These are phyloP conservation scores for Metschnikowia amazonensis DNA, from an alignment of 805 yeast species.

Conservation along the genomic window DNA sequence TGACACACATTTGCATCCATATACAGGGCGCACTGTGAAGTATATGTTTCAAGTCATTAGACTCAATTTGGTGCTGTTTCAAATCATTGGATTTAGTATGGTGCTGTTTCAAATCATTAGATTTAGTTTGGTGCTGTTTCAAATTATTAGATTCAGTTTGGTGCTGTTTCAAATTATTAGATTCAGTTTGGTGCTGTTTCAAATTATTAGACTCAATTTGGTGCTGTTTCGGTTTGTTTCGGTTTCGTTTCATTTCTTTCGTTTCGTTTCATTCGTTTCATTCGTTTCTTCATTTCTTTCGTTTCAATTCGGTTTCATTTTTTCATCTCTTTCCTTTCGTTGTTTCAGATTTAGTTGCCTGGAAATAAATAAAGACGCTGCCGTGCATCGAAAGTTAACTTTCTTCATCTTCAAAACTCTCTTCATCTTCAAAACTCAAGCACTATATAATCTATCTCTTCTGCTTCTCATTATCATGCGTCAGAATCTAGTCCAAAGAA, in stretches of 20 bases:
- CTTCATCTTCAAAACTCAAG: not conserved
- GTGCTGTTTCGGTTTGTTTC: not conserved
- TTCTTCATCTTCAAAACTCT: too few species aligned
- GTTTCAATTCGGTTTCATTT: too few species aligned
- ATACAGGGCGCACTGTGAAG: not conserved
- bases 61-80: not conserved
- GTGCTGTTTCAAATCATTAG: too few species aligned
- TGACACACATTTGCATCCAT: not conserved
- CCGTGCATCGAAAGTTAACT: not conserved
- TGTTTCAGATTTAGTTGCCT: not conserved
- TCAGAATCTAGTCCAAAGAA: constrained; percentile 1
- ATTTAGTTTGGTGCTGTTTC: too few species aligned
- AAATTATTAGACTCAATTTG: too few species aligned
- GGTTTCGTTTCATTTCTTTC: not conserved
- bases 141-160: too few species aligned
- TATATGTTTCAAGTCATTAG: not conserved
- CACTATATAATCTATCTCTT: too few species aligned
- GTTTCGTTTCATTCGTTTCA: too few species aligned
- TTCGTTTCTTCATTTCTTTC: too few species aligned
- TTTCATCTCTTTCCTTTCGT: not conserved
- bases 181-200: too few species aligned
- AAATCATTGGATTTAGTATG: too few species aligned
- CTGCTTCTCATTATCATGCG: not conserved
- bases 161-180: too few species aligned
- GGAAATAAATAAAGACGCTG: not conserved